phyloP scores from a whole-genome alignment of 2,329 filamentous ascomycete genomes.

The Metarhizium brunneum region DNA sequence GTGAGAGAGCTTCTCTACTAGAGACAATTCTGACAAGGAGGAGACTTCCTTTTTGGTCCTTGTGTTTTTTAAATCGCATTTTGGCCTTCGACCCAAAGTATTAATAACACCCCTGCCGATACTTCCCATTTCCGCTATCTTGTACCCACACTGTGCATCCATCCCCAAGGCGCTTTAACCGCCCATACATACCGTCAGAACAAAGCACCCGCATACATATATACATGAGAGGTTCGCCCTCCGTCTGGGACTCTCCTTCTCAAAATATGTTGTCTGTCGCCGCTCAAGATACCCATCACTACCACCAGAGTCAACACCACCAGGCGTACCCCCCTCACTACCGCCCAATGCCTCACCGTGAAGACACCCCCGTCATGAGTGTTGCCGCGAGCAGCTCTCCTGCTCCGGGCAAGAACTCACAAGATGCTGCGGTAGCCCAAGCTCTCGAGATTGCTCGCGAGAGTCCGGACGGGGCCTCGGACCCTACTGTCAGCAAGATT shows the following conservation, averaged over 20 bases:
- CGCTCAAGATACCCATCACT: conserved; percentile 8
- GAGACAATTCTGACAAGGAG: not conserved
- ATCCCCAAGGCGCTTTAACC: not conserved
- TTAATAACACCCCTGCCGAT: not conserved
- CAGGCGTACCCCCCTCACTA: not conserved
- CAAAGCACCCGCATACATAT: conserved; percentile 3
- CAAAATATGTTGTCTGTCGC: conserved; percentile 14
- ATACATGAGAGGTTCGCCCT: conserved; percentile 10
- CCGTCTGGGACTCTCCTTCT: not conserved
- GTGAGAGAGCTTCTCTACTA: not conserved
- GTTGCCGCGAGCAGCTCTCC: conserved; percentile 4
- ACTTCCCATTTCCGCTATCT: not conserved
- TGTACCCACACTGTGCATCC: not conserved
- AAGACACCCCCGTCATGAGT: conserved; percentile 9
- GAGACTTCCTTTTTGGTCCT: not conserved
- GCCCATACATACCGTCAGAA: conserved; percentile 1
- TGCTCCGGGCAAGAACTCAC: conserved; percentile 11
- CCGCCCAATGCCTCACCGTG: conserved; percentile 14
- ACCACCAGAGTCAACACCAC: conserved; percentile 1
- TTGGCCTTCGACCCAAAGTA: not conserved
- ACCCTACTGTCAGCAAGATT: conserved; percentile 52
- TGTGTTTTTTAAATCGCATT: not conserved
- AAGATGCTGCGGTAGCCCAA: conserved; percentile 44
- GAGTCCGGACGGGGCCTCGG: conserved; percentile 54
- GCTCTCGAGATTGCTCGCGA: conserved; percentile 71